Conservation (phyloP, 2,329 filamentous ascomycete genomes). For the Alternaria sp. region DNA sequence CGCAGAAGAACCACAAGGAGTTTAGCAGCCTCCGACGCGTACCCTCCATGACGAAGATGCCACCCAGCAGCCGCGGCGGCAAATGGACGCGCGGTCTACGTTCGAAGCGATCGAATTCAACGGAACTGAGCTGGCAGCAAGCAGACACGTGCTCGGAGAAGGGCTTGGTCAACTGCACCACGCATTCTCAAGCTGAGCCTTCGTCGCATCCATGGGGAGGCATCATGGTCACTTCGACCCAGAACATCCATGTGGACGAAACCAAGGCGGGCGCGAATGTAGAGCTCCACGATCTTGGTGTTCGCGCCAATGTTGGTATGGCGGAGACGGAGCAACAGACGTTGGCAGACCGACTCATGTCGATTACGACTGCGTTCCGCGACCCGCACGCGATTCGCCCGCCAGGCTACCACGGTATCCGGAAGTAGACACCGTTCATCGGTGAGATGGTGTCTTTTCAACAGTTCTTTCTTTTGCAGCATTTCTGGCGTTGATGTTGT, state of each 20-base stretch:
- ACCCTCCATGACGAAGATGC: slow-evolving; percentile 8
- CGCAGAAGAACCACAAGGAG: slow-evolving; percentile 54
- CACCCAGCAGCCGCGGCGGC: slow-evolving; percentile 6
- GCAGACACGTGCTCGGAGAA: slow-evolving; percentile 41
- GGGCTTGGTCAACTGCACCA: slow-evolving; percentile 27
- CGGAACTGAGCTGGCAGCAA: slow-evolving; percentile 23
- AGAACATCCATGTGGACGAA: slow-evolving; percentile 42
- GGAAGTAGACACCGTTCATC: slow-evolving; percentile 8
- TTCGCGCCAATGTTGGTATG: slow-evolving; percentile 39
- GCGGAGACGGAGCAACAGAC: slow-evolving; percentile 51
- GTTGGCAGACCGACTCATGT: slow-evolving; percentile 47
- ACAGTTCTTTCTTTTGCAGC: background rate
- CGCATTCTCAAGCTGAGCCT: slow-evolving; percentile 7
- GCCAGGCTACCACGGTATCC: slow-evolving; percentile 8
- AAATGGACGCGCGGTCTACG: slow-evolving; percentile 26
- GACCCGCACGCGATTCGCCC: slow-evolving; percentile 27
- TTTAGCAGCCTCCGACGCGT: slow-evolving; percentile 50
- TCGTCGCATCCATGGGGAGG: slow-evolving; percentile 40
- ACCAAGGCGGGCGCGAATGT: slow-evolving; percentile 27
- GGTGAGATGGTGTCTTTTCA: background rate
- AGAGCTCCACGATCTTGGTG: slow-evolving; percentile 43
- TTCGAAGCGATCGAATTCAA: slow-evolving; percentile 8
- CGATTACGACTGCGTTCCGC: slow-evolving; percentile 40
- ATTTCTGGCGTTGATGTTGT: background rate
- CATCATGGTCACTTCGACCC: slow-evolving; percentile 49